These are phyloP conservation scores for Xylaria sp. DNA, from an alignment of 2,329 filamentous ascomycete species.

Conservation along the genomic window DNA sequence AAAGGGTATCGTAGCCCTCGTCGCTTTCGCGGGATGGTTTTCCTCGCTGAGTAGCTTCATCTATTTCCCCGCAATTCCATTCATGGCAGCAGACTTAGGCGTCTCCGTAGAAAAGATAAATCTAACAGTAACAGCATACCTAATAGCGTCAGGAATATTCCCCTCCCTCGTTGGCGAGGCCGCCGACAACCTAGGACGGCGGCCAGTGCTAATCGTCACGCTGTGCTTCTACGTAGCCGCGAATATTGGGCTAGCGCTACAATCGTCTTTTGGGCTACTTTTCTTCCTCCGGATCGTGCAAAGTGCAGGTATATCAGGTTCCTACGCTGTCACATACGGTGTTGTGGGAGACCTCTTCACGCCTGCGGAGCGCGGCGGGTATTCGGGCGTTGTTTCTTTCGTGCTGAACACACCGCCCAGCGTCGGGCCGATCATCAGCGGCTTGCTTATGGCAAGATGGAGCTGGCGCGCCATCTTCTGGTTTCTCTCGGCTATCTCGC, in stretches of 20 bases:
- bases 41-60: conserved; percentile 10
- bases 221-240: conserved; percentile 34
- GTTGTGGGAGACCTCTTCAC: conserved; percentile 35
- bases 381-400: conserved; percentile 29
- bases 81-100: conserved; percentile 21
- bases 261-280: conserved; percentile 21
- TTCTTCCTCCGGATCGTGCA: conserved; percentile 36
- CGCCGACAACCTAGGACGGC: conserved; percentile 34
- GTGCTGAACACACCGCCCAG: conserved; percentile 20
- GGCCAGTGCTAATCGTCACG: conserved; percentile 22
- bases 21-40: conserved; percentile 28
- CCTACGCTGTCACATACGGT: conserved; percentile 33
- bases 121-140: conserved; percentile 36
- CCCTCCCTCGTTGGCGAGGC: conserved; percentile 29
- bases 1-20: conserved; percentile 23
- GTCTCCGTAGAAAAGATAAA: conserved; percentile 32
- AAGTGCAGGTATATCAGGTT: conserved; percentile 37
- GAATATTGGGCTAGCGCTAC: conserved; percentile 34
- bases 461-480: conserved; percentile 29
- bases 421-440: conserved; percentile 26
- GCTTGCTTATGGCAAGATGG: conserved; percentile 19
- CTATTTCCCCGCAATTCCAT: conserved; percentile 16
- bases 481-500: conserved; percentile 23
- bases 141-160: conserved; percentile 22
- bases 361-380: conserved; percentile 34